These are phyloP conservation scores for Botrytis fabae DNA, from an alignment of 2,329 filamentous ascomycete species.

Conservation along the genomic window DNA sequence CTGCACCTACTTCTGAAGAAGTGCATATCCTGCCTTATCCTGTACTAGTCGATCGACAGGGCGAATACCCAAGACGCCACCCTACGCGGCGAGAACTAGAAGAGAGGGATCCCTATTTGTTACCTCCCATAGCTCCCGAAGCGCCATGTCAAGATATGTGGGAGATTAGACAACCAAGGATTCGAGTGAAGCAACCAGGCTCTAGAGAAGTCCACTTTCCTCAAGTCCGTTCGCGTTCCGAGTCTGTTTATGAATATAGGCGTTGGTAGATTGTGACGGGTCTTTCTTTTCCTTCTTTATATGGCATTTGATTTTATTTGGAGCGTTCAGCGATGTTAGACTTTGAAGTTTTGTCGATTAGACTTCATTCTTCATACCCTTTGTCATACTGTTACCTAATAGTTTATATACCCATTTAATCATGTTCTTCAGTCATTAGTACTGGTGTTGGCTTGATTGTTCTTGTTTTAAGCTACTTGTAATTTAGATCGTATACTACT, in stretches of 20 bases:
- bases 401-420: neutral
- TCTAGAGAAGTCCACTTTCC: conserved; percentile 8
- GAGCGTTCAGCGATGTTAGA: neutral
- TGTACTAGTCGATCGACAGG: neutral
- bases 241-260: conserved; percentile 22
- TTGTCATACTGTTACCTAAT: neutral
- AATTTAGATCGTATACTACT: neutral
- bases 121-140: conserved; percentile 2
- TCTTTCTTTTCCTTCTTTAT: neutral
- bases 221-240: conserved; percentile 5
- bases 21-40: neutral
- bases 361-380: neutral
- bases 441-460: neutral
- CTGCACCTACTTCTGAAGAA: neutral
- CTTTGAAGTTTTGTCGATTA: neutral
- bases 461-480: neutral
- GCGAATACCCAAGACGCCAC: neutral
- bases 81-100: neutral
- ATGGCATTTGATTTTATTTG: neutral
- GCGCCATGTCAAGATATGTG: neutral
- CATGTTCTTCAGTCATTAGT: neutral
- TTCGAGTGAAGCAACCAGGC: conserved; percentile 13
- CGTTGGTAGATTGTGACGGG: neutral
- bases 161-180: conserved; percentile 5
- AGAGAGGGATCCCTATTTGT: neutral